A percentile compares a stretch with the other conserved stretches of the same genome.
Evolutionary conservation across 2,329 filamentous ascomycete genomes (phyloP).

Genomic region (Chaetomiaceae sp.): DNA sequence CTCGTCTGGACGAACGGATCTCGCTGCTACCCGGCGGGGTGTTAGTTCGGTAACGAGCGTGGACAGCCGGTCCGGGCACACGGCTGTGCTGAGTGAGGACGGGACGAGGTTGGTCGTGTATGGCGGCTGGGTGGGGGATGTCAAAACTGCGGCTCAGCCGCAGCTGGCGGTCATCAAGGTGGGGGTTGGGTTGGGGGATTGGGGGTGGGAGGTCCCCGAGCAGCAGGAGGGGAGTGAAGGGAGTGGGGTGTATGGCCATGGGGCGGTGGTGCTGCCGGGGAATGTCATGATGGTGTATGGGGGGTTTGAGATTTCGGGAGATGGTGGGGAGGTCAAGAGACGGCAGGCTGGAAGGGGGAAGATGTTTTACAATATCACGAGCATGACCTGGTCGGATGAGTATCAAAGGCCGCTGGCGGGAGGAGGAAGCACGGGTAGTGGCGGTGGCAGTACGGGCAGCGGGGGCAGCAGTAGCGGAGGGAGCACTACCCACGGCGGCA

Average conservation of each 20-base stretch:
- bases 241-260: conserved; percentile 57
- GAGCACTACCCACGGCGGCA: conserved; percentile 6
- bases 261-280: conserved; percentile 58
- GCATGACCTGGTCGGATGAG: conserved; percentile 47
- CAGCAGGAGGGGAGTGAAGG: conserved; percentile 38
- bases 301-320: conserved; percentile 47
- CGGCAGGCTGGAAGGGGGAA: conserved; percentile 28
- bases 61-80: conserved; percentile 85
- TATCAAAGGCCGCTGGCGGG: conserved; percentile 44
- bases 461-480: not conserved
- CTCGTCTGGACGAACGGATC: conserved; percentile 39
- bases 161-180: conserved; percentile 75
- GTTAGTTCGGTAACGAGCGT: conserved; percentile 37
- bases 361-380: conserved; percentile 55
- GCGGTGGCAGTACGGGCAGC: not conserved
- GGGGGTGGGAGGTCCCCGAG: conserved; percentile 65
- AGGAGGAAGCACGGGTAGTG: not conserved
- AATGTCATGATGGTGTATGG: conserved; percentile 67
- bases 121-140: conserved; percentile 89
- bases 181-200: conserved; percentile 68
- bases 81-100: conserved; percentile 73
- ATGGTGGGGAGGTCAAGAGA: conserved; percentile 34
- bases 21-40: conserved; percentile 29
- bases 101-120: conserved; percentile 72
- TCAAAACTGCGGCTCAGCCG: conserved; percentile 69